Evolutionary conservation across 164 flowering plant genomes (phyloP).

Genomic region (Macadamia tetraphylla): DNA sequence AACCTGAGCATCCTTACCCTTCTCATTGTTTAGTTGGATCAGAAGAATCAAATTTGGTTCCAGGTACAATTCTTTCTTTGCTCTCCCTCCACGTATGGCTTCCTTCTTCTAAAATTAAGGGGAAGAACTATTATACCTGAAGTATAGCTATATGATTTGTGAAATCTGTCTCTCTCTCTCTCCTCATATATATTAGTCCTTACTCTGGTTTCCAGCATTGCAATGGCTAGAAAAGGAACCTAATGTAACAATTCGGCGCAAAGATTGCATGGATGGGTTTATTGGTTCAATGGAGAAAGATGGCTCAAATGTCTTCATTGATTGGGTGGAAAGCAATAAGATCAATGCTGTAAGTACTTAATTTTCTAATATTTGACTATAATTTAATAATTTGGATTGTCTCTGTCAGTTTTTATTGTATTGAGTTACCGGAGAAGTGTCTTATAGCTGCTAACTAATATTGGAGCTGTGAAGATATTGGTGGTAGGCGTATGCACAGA

Average conservation of each 20-base stretch:
- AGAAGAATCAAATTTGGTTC: constrained; percentile 57
- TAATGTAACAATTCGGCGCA: constrained; percentile 59
- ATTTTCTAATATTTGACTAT: neutral
- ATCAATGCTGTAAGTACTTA: constrained; percentile 53
- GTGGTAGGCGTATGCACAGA: constrained; percentile 95
- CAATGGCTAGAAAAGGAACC: constrained; percentile 75
- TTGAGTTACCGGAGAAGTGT: neutral
- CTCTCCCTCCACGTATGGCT: neutral
- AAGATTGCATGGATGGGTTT: constrained; percentile 86
- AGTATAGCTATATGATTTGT: neutral
- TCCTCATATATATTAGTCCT: neutral
- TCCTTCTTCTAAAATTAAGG: too few species aligned
- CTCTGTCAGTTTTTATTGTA: neutral
- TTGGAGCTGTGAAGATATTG: constrained; percentile 48
- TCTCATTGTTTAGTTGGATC: constrained; percentile 87
- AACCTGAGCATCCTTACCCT: constrained; percentile 89
- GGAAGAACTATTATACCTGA: too few species aligned
- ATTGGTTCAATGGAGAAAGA: constrained; percentile 72
- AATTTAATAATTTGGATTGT: too few species aligned
- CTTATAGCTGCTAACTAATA: constrained; percentile 4
- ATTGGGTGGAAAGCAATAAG: constrained; percentile 73
- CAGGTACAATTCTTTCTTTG: constrained; percentile 10
- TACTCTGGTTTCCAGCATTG: constrained; percentile 29
- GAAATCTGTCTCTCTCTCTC: neutral
- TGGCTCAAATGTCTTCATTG: constrained; percentile 69